Conservation (phyloP, 345 rosid species). For the Pistacia integerrima region DNA sequence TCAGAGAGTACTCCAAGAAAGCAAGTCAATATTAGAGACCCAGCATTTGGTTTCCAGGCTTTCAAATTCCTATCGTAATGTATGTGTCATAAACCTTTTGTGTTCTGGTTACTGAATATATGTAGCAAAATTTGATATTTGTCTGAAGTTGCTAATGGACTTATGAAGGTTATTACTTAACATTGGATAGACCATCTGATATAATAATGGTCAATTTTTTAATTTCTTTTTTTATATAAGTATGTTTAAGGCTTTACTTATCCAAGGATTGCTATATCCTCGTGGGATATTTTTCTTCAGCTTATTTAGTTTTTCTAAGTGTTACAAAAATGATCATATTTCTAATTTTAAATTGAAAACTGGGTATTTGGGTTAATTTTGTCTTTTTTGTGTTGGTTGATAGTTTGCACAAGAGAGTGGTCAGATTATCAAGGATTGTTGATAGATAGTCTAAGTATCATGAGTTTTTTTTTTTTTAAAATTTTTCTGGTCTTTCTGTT, state of each 20-base stretch:
- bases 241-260: neutral
- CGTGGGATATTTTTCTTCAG: neutral
- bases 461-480: neutral
- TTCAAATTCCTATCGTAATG: slow-evolving; percentile 39
- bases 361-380: neutral
- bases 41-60: slow-evolving; percentile 46
- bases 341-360: neutral
- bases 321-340: neutral
- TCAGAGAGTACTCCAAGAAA: slow-evolving; percentile 90
- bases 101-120: neutral
- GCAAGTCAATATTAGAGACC: slow-evolving; percentile 88
- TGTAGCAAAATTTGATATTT: slow-evolving; percentile 6
- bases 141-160: slow-evolving; percentile 1
- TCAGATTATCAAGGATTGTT: neutral
- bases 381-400: neutral
- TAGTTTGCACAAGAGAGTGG: neutral
- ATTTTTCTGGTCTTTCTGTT: neutral
- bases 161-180: slow-evolving; percentile 1
- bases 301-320: neutral
- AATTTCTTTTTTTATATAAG: neutral
- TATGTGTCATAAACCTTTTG: slow-evolving; percentile 31
- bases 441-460: neutral
- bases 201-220: too few relatives aligned
- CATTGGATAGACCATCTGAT: neutral
- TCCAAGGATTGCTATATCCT: neutral